A percentile compares a stretch with the other conserved stretches of the same genome.
Conservation (phyloP, 2,329 filamentous ascomycete genomes). For the Xylaria sp. region DNA sequence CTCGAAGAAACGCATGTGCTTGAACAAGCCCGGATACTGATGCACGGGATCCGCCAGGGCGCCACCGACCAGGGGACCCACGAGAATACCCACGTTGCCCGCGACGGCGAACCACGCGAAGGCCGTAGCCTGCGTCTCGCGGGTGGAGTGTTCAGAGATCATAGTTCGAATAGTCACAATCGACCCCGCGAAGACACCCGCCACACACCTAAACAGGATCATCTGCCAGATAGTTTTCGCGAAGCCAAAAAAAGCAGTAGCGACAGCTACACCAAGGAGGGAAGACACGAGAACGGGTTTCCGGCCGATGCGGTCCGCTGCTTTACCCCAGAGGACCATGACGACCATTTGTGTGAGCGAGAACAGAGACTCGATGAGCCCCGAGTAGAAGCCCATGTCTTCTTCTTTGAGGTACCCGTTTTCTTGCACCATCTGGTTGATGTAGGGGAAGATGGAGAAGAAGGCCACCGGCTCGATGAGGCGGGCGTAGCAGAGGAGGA, state of each 20-base stretch:
- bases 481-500: slow-evolving; percentile 78
- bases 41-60: slow-evolving; percentile 73
- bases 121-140: slow-evolving; percentile 75
- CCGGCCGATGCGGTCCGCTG: slow-evolving; percentile 74
- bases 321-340: slow-evolving; percentile 79
- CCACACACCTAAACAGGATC: slow-evolving; percentile 76
- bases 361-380: slow-evolving; percentile 79
- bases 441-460: slow-evolving; percentile 84
- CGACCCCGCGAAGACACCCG: slow-evolving; percentile 79
- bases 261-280: slow-evolving; percentile 70
- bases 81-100: slow-evolving; percentile 77
- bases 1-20: slow-evolving; percentile 66
- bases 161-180: slow-evolving; percentile 81
- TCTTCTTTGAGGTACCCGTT: slow-evolving; percentile 69
- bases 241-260: slow-evolving; percentile 75
- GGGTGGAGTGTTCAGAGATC: slow-evolving; percentile 77
- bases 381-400: slow-evolving; percentile 84
- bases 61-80: slow-evolving; percentile 78
- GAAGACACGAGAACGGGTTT: slow-evolving; percentile 78
- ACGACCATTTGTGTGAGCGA: slow-evolving; percentile 80
- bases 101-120: slow-evolving; percentile 83
- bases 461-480: slow-evolving; percentile 83
- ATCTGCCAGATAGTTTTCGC: slow-evolving; percentile 77
- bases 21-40: slow-evolving; percentile 71
- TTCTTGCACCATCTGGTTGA: slow-evolving; percentile 79